Conservation (phyloP, 768 basidiomycete genomes). For the Wakefieldia striispora region DNA sequence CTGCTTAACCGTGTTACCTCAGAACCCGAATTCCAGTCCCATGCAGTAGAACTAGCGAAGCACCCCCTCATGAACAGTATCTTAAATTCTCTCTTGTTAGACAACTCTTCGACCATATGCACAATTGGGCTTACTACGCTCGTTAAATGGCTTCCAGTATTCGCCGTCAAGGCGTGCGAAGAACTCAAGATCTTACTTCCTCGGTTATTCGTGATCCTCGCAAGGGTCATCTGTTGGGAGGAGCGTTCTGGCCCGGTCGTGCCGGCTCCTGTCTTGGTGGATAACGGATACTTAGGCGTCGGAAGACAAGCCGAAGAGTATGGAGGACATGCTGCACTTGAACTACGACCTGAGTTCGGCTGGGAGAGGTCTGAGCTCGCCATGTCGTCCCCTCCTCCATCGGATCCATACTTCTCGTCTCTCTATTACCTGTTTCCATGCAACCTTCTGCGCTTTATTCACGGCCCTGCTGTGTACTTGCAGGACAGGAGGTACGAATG, state of each 20-base stretch:
- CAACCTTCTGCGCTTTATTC: constrained; percentile 80
- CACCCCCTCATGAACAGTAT: constrained; percentile 66
- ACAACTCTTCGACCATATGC: constrained; percentile 71
- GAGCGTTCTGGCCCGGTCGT: constrained; percentile 41
- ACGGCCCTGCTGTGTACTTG: constrained; percentile 65
- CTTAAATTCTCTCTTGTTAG: constrained; percentile 66
- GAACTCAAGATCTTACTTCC: constrained; percentile 62
- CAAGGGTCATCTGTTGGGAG: constrained; percentile 75
- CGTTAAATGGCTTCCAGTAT: constrained; percentile 69
- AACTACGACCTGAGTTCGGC: constrained; percentile 51
- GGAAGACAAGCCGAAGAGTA: constrained; percentile 22
- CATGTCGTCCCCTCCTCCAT: constrained; percentile 53
- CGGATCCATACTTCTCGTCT: constrained; percentile 67
- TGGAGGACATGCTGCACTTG: constrained; percentile 38
- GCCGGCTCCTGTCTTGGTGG: constrained; percentile 34
- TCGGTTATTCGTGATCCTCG: constrained; percentile 61
- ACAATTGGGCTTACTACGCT: constrained; percentile 61
- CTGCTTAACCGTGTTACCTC: constrained; percentile 65
- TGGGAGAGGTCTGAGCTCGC: constrained; percentile 71
- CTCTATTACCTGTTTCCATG: constrained; percentile 92
- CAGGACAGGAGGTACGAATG: constrained; percentile 46
- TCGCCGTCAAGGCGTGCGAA: constrained; percentile 61
- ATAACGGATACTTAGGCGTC: constrained; percentile 18
- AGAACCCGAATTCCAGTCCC: constrained; percentile 47
- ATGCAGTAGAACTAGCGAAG: constrained; percentile 48